Percentiles rank a stretch among this genome's conserved stretches.
phyloP scores from a whole-genome alignment of 2,329 filamentous ascomycete genomes.

The Claviceps sp. region DNA sequence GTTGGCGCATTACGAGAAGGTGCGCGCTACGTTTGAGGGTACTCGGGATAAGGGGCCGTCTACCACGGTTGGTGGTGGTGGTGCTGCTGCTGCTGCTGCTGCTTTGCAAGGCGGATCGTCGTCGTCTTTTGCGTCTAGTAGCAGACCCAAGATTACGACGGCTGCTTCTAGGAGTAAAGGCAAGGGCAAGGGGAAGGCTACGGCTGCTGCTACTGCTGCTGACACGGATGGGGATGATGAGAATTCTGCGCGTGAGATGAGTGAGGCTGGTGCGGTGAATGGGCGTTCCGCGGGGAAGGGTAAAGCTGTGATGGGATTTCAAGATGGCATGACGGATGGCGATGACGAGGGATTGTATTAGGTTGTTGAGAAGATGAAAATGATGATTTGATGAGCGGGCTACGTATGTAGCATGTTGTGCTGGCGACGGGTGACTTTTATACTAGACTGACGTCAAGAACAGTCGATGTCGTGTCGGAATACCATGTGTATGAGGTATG shows the following conservation, averaged over 20 bases:
- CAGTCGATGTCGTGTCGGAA: no score
- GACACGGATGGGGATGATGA: slow-evolving; percentile 18
- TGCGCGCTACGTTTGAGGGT: slow-evolving; percentile 73
- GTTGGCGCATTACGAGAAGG: slow-evolving; percentile 76
- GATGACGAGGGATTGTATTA: slow-evolving; percentile 47
- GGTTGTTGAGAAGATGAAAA: background rate
- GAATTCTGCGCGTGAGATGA: slow-evolving; percentile 17
- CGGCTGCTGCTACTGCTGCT: slow-evolving; percentile 10
- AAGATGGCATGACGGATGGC: slow-evolving; percentile 40
- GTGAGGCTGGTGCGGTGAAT: slow-evolving; percentile 15
- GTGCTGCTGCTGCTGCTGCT: background rate
- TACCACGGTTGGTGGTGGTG: background rate
- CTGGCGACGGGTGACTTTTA: background rate
- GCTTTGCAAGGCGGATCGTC: slow-evolving; percentile 6
- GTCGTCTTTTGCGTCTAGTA: slow-evolving; percentile 16
- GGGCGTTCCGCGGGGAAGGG: slow-evolving; percentile 39
- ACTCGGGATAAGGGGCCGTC: slow-evolving; percentile 15
- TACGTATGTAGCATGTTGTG: background rate
- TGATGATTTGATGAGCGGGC: background rate
- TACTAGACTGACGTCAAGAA: no score
- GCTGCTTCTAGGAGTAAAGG: slow-evolving; percentile 25
- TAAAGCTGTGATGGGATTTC: slow-evolving; percentile 38
- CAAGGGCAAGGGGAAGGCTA: slow-evolving; percentile 25
- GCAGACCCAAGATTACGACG: slow-evolving; percentile 5
- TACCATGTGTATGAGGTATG: no score